Percentiles rank a stretch among this genome's conserved stretches.
These are phyloP conservation scores for Camelina laxa DNA, from an alignment of 345 rosid species.

Conservation along the genomic window DNA sequence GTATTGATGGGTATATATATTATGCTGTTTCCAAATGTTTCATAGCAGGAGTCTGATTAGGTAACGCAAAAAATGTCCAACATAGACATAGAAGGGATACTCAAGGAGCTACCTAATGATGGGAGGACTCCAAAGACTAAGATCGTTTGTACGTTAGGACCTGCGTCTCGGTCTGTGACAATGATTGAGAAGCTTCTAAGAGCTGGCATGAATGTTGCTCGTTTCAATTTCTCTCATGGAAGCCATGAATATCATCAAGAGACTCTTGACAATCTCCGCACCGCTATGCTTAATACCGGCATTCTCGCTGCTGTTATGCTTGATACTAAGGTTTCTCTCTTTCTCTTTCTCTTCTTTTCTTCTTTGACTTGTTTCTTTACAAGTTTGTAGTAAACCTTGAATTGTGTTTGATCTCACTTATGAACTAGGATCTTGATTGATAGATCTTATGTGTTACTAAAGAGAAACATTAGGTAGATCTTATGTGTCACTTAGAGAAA, in stretches of 20 bases:
- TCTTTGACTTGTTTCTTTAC: background rate
- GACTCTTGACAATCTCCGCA: conserved; percentile 41
- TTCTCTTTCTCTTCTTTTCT: background rate
- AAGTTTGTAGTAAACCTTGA: background rate
- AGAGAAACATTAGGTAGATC: conserved; percentile 2
- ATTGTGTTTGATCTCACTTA: background rate
- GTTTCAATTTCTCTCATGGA: conserved; percentile 57
- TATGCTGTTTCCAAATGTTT: background rate
- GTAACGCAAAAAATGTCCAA: conserved; percentile 61
- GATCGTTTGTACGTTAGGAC: conserved; percentile 68
- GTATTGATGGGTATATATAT: background rate
- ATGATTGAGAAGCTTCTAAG: conserved; percentile 63
- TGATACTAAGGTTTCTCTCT: conserved; percentile 37
- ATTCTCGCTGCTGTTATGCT: conserved; percentile 44
- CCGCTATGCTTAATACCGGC: conserved; percentile 40
- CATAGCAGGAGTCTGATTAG: conserved; percentile 14
- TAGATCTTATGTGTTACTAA: background rate
- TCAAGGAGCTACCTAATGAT: conserved; percentile 64
- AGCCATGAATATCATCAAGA: conserved; percentile 44
- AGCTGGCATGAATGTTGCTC: conserved; percentile 65
- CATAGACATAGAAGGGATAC: conserved; percentile 82
- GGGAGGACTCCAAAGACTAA: conserved; percentile 55
- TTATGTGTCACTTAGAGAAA: background rate
- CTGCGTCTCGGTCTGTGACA: conserved; percentile 59
- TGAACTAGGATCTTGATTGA: background rate